phyloP scores from a whole-genome alignment of 164 flowering plant genomes.

The Umbilicus rupestris region DNA sequence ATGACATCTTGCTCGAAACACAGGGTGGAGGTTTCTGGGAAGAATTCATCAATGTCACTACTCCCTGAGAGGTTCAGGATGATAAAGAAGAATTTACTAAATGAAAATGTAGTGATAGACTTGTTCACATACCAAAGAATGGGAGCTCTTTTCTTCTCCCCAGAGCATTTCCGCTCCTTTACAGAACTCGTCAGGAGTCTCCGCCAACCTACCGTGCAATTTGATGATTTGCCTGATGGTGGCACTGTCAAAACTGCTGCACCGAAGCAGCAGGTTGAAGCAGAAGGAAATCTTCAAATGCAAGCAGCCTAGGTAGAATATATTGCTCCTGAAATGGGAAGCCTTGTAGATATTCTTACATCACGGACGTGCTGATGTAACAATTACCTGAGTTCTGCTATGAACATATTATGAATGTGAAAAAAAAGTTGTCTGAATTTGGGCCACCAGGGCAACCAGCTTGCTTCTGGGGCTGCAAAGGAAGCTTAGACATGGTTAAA shows the following conservation, averaged over 20 bases:
- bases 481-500: no score
- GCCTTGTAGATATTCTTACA: not conserved
- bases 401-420: no score
- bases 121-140: constrained; percentile 77
- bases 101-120: constrained; percentile 25
- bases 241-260: constrained; percentile 16
- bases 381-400: no score
- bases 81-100: constrained; percentile 44
- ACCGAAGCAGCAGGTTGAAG: constrained; percentile 10
- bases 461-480: no score
- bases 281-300: constrained; percentile 22
- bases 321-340: not conserved
- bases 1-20: constrained; percentile 37
- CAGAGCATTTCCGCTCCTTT: constrained; percentile 68
- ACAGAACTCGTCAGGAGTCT: constrained; percentile 46
- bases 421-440: no score
- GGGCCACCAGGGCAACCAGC: no score
- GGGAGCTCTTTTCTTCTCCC: constrained; percentile 93
- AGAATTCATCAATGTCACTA: constrained; percentile 35
- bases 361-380: not conserved
- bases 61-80: constrained; percentile 28
- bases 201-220: constrained; percentile 26
- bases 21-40: constrained; percentile 51
- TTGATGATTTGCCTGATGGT: constrained; percentile 47
- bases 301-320: constrained; percentile 15